Base-by-base conservation (phyloP, 257 asterid species). In the Lantana camara region DNA sequence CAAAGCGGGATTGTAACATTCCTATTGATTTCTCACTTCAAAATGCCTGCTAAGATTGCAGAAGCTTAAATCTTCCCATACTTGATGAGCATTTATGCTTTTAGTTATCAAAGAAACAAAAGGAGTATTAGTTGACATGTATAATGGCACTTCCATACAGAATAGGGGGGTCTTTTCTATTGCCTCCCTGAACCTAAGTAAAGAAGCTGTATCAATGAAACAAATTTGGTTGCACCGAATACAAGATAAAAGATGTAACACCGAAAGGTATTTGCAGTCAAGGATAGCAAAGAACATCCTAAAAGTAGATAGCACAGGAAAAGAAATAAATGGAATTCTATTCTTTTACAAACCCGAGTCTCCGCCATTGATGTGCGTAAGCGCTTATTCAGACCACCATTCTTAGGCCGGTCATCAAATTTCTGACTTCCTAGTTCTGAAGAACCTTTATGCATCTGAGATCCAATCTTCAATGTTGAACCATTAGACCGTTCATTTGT, bases 321-420 rank as follows among this genome's bases (percentile, higher is more conserved):
- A 63, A 49, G 47, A 49, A 73, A 68, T 8, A 57, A 51, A 76
- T 63, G 19, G 14, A 65, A 70, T 38, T 34, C 63, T 77, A 57
- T n/a, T n/a, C 9, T 47, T 55, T 61, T 59, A 90, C 96, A 57
- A 75, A 94, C 99, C 99, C 96, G 93, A 57, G 77, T 79, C 66
- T 91, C 99, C 38, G 91, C 84, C 45, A 87, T 75, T 57, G 99
- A 82, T 73, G 99, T 86, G 49, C 99, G 97, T 19, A 79, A 72
- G 45, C 99, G 97, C 85, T 85, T 94, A 74, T 74, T 90, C 71
- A 88, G 78, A 74, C 75, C 73, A 63, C 51, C 83, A 77, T 85
- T 91, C 80, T 88, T 94, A 49, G 98, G 78, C 63, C 95, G 85
- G 34, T 91, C 97, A 70, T 88, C 98, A 29, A 77, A 65, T 74